Evolutionary conservation across 768 basidiomycete genomes (phyloP), one percentile per base, ranked within the genome.

Genomic region (Gloeophyllum trabeum): DNA sequence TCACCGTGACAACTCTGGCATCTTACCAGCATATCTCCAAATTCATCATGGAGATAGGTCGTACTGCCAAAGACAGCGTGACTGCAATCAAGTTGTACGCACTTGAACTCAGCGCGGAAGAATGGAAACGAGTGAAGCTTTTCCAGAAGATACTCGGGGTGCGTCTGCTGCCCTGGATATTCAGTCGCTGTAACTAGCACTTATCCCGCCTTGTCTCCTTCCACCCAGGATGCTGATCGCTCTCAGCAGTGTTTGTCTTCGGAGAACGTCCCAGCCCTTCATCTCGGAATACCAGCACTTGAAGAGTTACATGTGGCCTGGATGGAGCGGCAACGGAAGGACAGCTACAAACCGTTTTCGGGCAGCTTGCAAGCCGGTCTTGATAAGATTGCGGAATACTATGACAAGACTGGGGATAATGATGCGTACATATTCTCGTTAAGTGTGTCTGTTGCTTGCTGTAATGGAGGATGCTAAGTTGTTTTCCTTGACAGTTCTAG

Each of bases 301-400:
- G 55, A 62, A 26, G 49, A 41, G 6, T 42, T 61, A 1, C 55
- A 61, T 28, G 47, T 44, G 19, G 52, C 52, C 10, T 62, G 61
- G 62, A 19, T 42, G 0, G 20, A 30, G 3, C 43, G 43, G 3
- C 13, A 25, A 1, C n/a, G 16, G 0, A n/a, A 40, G n/a, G 6
- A 19, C 0, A 48, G 54, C 32, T 61, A 58, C 41, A 40, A 16
- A 1, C 34, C 39, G 0, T 60, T 61, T 46, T 10, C 14, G 16
- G 2, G 26, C 34, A 58, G 53, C 3, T 42, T 65, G 5, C 28
- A 50, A 6, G 54, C 54, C 1, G 65, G 50, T 1, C 40, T 52
- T 18, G 37, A 46, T 1, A 67, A 66, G 46, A 47, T 66, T 14
- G 42, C 48, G 14, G 51, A 60, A 20, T 64, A 66, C 42, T 64